phyloP scores from a whole-genome alignment of 805 yeast species.

The Saturnispora zaruensis region DNA sequence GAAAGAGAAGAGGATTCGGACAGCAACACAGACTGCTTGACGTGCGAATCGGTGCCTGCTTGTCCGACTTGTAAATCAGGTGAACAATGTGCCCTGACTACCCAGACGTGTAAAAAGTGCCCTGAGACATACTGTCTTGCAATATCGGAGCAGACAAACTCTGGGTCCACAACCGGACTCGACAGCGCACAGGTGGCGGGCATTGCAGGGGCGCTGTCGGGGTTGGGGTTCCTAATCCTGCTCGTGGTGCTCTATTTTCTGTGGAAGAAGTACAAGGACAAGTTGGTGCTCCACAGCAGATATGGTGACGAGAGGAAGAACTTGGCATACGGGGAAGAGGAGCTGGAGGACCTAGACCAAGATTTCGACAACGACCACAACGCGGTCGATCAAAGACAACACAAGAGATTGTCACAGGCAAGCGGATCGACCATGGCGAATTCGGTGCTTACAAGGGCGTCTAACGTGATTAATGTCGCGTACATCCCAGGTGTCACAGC shows the following conservation, averaged over 20 bases:
- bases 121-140: constrained; percentile 45
- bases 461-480: constrained; percentile 84
- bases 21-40: constrained; percentile 19
- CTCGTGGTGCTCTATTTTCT: constrained; percentile 34
- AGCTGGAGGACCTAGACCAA: background rate
- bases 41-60: constrained; percentile 28
- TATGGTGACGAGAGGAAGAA: constrained; percentile 19
- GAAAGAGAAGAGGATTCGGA: background rate
- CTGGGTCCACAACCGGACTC: constrained; percentile 14
- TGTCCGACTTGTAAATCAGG: constrained; percentile 50
- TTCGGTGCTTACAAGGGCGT: constrained; percentile 67
- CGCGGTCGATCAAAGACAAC: constrained; percentile 18
- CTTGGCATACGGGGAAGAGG: background rate
- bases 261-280: constrained; percentile 34
- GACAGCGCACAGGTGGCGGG: constrained; percentile 39
- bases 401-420: constrained; percentile 23
- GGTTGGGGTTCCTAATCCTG: constrained; percentile 39
- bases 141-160: constrained; percentile 13
- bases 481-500: constrained; percentile 90
- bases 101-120: constrained; percentile 51
- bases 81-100: constrained; percentile 47
- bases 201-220: constrained; percentile 66
- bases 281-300: constrained; percentile 22
- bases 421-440: constrained; percentile 38
- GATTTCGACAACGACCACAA: constrained; percentile 15